Percentiles rank a stretch among this genome's conserved stretches.
Conservation (phyloP, 345 rosid genomes). For the Syzygium jambos region DNA sequence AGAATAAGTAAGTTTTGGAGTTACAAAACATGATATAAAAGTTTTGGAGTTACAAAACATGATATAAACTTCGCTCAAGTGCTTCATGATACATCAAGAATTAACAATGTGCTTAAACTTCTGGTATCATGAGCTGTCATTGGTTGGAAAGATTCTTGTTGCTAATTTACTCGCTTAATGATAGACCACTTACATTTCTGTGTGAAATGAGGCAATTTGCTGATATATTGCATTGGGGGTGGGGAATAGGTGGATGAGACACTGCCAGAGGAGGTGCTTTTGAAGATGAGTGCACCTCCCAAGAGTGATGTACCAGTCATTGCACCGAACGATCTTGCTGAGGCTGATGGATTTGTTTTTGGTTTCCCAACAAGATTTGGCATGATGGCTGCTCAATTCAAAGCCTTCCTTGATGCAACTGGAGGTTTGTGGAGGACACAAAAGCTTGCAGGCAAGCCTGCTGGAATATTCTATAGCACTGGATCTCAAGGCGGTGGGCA, state of each 20-base stretch:
- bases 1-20: not conserved
- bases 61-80: not conserved
- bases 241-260: constrained; percentile 76
- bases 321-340: constrained; percentile 62
- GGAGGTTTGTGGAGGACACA: constrained; percentile 96
- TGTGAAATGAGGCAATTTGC: not conserved
- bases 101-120: not conserved
- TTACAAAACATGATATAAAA: not conserved
- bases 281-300: constrained; percentile 86
- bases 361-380: constrained; percentile 99
- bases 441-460: constrained; percentile 92
- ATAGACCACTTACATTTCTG: not conserved
- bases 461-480: constrained; percentile 93
- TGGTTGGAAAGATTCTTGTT: not conserved
- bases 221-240: not conserved
- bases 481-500: constrained; percentile 99
- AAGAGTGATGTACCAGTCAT: constrained; percentile 78
- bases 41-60: not conserved
- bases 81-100: not conserved
- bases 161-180: not conserved
- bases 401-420: constrained; percentile 89
- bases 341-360: constrained; percentile 85
- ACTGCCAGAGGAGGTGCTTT: constrained; percentile 71
- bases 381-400: constrained; percentile 98
- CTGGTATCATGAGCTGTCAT: not conserved